Evolutionary conservation across 257 asterid species (phyloP), one percentile per base, ranked within the genome.

Genomic region (Jasminum sambac): DNA sequence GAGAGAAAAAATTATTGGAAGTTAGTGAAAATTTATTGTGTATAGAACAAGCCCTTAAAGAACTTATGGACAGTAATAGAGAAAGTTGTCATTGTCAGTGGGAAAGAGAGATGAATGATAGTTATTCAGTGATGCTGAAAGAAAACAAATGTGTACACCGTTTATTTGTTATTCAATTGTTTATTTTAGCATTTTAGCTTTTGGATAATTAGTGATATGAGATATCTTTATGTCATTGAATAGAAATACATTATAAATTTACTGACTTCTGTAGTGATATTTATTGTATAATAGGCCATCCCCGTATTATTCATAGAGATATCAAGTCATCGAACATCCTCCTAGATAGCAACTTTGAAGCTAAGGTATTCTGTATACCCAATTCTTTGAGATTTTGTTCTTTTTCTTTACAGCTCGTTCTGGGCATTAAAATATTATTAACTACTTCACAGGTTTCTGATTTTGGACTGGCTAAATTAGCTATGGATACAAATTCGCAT

Each of bases 261-360:
- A 65, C 37, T 74, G 2, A 42, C 66, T n/a, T 24, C 10, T 14
- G 36, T 41, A 24, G 40, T 60, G 12, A 71, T 69, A 64, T 67
- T 71, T 76, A 55, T 10, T 55, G 62, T 10, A 63, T 25, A 64
- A 52, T 80, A 91, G 96, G 97, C 74, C 83, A 89, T 81, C 97
- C 98, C 64, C 96, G 96, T 77, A 84, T 93, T 60, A 87, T 93
- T 79, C 98, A 93, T 72, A 84, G 98, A 86, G 98, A 93, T 82
- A 93, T 90, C 74, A 93, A 93, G 84, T 90, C 98, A n/a, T 86
- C 98, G 50, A 93, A 93, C 78, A 93, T 93, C 74, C 96, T 93
- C 73, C 80, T 93, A 44, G 96, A 87, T 77, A 69, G 69, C 72
- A 89, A 89, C 82, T 93, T 93, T 71, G 97, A 90, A 72, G 98